Evolutionary conservation across 495 filamentous ascomycete genomes (phyloP), one percentile per base, ranked within the genome.

Genomic region (Daldinia loculata): DNA sequence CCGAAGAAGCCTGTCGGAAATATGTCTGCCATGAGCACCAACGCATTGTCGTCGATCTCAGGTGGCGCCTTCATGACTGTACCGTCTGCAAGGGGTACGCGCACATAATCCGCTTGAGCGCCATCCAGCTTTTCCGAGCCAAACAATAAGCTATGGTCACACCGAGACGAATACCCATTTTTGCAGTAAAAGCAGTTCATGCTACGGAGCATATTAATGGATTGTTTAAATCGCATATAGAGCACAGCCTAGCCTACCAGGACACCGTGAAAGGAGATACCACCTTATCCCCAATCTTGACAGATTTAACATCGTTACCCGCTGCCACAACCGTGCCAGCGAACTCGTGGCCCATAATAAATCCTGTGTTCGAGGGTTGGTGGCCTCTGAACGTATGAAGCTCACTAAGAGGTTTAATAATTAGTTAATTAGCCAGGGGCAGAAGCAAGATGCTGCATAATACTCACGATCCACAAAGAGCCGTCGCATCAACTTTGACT

Each of bases 11-110:
- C 95, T 1, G 93, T 98, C 1, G 92, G 90, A 74, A 89, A 90
- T 70, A 95, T 94, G 75, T 95, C 92, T 5, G 92, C 92, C 92
- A 94, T 94, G 12, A 98, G 85, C n/a, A 97, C 89, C 55, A 97
- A 82, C 29, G 87, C 88, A 63, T 92, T 88, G 68, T 95, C 91
- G 19, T 90, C 85, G 53, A 97, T 91, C 26, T 86, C 91, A 32
- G 88, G 76, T 0, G 95, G 92, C 1, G 93, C 90, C 67, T 89
- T 90, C 76, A 94, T 86, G 2, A 90, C 88, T 2, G 93, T 96
- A 14, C 90, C 88, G 71, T 97, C 93, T 48, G 95, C 95, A 63
- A 91, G 82, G 3, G 95, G 95, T 14, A 97, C 86, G 14, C 94
- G 89, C 52, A 97, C 91, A 79, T 91, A 98, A 83, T 97, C 90